phyloP scores from a whole-genome alignment of 768 basidiomycete genomes.

The Tylopilus felleus region DNA sequence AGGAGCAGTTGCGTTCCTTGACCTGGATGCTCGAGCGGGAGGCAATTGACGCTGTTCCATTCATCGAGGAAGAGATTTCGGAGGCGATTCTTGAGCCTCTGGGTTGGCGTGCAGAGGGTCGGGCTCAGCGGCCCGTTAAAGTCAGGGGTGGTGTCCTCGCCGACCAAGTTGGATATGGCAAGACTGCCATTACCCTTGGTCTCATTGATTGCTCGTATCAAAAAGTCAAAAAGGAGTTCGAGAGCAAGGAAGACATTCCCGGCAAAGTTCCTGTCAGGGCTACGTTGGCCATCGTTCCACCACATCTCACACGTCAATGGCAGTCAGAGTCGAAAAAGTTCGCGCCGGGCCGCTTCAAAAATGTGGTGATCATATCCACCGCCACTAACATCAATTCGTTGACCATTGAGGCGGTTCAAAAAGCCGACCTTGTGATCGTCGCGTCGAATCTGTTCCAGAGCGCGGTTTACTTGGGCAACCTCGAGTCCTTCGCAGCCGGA shows the following conservation, averaged over 20 bases:
- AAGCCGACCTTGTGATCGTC: slow-evolving; percentile 84
- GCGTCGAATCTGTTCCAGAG: slow-evolving; percentile 87
- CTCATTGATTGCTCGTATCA: slow-evolving; percentile 73
- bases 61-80: slow-evolving; percentile 91
- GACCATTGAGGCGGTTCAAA: slow-evolving; percentile 68
- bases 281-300: slow-evolving; percentile 82
- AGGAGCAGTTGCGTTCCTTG: slow-evolving; percentile 85
- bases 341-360: slow-evolving; percentile 41
- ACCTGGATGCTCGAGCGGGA: slow-evolving; percentile 92
- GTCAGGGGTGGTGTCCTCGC: slow-evolving; percentile 90
- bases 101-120: slow-evolving; percentile 94
- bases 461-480: slow-evolving; percentile 68
- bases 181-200: slow-evolving; percentile 92
- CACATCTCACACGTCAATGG: slow-evolving; percentile 91
- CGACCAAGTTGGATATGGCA: slow-evolving; percentile 96
- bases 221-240: slow-evolving; percentile 55
- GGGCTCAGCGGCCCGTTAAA: slow-evolving; percentile 70
- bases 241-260: slow-evolving; percentile 39
- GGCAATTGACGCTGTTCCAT: slow-evolving; percentile 56
- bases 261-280: slow-evolving; percentile 79
- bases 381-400: slow-evolving; percentile 67
- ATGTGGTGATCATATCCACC: slow-evolving; percentile 62
- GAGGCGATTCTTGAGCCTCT: slow-evolving; percentile 84
- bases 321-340: slow-evolving; percentile 83
- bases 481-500: slow-evolving; percentile 65